Evolutionary conservation across 192 early-diverging fungal genomes (phyloP), one percentile per base, ranked within the genome.

Genomic region (Backusella sp.): DNA sequence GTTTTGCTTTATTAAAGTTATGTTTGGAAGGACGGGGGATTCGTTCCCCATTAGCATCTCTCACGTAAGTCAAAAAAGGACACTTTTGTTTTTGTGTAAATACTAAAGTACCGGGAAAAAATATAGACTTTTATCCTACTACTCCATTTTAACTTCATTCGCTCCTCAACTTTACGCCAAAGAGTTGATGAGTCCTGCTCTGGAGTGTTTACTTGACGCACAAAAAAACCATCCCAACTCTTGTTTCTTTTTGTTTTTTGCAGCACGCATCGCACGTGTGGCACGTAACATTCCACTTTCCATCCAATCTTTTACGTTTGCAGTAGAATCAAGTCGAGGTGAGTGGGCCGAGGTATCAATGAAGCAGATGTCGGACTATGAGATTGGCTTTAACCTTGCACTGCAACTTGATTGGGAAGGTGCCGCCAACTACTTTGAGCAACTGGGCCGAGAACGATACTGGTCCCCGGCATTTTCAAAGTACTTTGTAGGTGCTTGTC

Each of bases 201-300:
- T 73, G 6, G 79, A 68, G 49, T 59, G 71, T 49, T 32, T 76
- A 66, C 36, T 72, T 28, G 73, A 79, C 62, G 78, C 66, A 36
- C 68, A 72, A 67, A 66, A 71, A 35, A 39, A 72, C 32, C 56
- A 66, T 36, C 77, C 81, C 6, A 83, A 85, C 23, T 85, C 84
- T 2, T 82, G 81, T n/a, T 87, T 85, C 69, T 87, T 87, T 72
- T 65, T 85, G 1, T 87, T 83, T 41, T 87, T 84, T 67, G 73
- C 80, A 3, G 86, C 82, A 1, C 84, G 82, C 7, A 87, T 81
- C 41, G 68, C 72, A 23, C 82, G 86, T 23, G 68, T 85, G 36
- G 77, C 77, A 56, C 36, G 49, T 28, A 79, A 79, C 34, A 53
- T 79, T 17, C 35, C 70, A 14, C 41, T 79, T 11, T 79, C 77